phyloP scores from a whole-genome alignment of 306 rosid species.

The Malus asiatica region DNA sequence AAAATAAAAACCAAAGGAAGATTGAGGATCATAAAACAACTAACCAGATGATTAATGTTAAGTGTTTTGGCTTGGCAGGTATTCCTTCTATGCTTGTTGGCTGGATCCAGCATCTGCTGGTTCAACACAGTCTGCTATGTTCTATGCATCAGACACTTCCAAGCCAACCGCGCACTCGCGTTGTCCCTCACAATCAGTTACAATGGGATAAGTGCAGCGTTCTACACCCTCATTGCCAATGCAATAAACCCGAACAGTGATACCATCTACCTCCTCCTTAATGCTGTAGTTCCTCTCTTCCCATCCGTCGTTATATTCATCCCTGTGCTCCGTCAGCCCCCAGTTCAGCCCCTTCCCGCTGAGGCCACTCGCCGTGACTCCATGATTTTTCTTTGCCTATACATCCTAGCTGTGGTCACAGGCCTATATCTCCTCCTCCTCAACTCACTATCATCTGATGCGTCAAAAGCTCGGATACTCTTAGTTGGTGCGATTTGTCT shows the following conservation, averaged over 20 bases:
- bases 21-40: background rate
- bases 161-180: constrained; percentile 53
- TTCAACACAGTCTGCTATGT: constrained; percentile 86
- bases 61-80: constrained; percentile 36
- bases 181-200: constrained; percentile 62
- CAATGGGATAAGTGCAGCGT: constrained; percentile 71
- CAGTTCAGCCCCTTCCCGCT: constrained; percentile 11
- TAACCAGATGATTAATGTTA: background rate
- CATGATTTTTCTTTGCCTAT: constrained; percentile 41
- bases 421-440: constrained; percentile 66
- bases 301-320: constrained; percentile 32
- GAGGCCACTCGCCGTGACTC: constrained; percentile 26
- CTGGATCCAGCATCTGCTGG: constrained; percentile 82
- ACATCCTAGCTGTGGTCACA: constrained; percentile 54
- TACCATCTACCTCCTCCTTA: constrained; percentile 50
- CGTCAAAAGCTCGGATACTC: constrained; percentile 29
- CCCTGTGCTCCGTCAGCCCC: constrained; percentile 44
- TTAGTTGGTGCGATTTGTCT: constrained; percentile 53
- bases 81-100: constrained; percentile 58
- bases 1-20: background rate
- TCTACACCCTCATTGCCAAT: constrained; percentile 60
- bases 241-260: constrained; percentile 45
- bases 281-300: constrained; percentile 62
- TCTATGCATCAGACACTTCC: constrained; percentile 53
- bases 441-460: constrained; percentile 26